Evolutionary conservation across 352 stramenopile genomes (phyloP).

Genomic region (Pythium folliculosum): DNA sequence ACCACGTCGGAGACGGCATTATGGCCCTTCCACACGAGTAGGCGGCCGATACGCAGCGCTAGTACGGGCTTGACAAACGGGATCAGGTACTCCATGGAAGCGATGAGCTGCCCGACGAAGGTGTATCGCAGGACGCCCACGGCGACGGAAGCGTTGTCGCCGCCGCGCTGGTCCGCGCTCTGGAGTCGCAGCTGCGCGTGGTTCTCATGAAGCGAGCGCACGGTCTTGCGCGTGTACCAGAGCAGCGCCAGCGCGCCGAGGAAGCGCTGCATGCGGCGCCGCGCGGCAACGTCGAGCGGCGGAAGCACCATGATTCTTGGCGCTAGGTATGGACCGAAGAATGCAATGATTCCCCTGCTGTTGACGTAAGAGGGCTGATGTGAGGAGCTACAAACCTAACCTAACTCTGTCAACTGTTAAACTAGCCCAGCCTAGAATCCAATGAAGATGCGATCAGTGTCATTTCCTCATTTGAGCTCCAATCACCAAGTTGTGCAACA

Average conservation of each 20-base stretch:
- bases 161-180: conserved; percentile 7
- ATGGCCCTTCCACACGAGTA: conserved; percentile 42
- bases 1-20: conserved; percentile 33
- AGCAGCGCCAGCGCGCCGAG: conserved; percentile 14
- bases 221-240: conserved; percentile 34
- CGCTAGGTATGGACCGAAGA: background rate
- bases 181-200: conserved; percentile 30
- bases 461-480: too few relatives aligned
- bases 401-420: too few relatives aligned
- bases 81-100: conserved; percentile 56
- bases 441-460: too few relatives aligned
- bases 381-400: too few relatives aligned
- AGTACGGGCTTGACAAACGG: conserved; percentile 55
- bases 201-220: conserved; percentile 28
- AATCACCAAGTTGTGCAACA: too few relatives aligned
- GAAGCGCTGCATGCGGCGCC: conserved; percentile 28
- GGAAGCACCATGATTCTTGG: conserved; percentile 25
- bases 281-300: conserved; percentile 14
- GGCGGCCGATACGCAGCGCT: conserved; percentile 40
- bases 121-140: conserved; percentile 44
- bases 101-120: conserved; percentile 48
- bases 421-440: too few relatives aligned
- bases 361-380: conserved; percentile 8
- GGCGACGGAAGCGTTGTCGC: conserved; percentile 1
- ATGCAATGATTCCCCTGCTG: conserved; percentile 10